Base-by-base conservation (phyloP, 306 rosid genomes). In the Vicia sativa region DNA sequence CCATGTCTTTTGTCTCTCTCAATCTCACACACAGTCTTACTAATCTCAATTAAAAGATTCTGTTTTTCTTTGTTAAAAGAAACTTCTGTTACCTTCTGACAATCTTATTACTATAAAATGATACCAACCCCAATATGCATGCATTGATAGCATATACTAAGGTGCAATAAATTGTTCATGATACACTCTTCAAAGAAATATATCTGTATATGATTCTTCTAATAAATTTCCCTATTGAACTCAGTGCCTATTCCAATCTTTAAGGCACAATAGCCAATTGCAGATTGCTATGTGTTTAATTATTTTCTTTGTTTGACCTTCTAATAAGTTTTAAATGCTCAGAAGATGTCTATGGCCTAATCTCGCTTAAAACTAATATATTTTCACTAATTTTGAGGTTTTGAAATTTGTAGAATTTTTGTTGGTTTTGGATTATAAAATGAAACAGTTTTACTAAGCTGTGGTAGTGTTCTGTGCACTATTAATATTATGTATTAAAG, bases 351-450 rank as follows among this genome's bases (percentile, higher is more conserved):
- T 46, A 70, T 45, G 62, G 57, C 28, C 62, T 69, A 69, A 80
- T 21, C 31, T 77, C 86, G 69, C 23, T 66, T 59, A 37, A 53
- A n/a, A 65, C 41, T 55, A 61, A 43, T 41, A 71, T 2, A 26
- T 66, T 68, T 44, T 71, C 84, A 80, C 90, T 77, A 77, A 74
- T 77, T 89, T 65, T 75, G 48, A 89, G 54, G 84, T 53, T 78
- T 84, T 21, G 87, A 74, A 71, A 72, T 87, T 19, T 53, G 85
- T 59, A 81, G 74, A 77, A 76, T 43, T 64, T 81, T 84, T 75
- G 83, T 82, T 80, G 3, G 70, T 52, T 79, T 74, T 63, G 68
- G 74, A 69, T 74, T 78, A 63, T 68, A 62, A 54, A 68, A 80
- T 48, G 41, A 62, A 34, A 14, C 2, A 13, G 13, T n/a, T 11